Conservation (phyloP, 768 basidiomycete species). For the Pleurotus tuoliensis region DNA sequence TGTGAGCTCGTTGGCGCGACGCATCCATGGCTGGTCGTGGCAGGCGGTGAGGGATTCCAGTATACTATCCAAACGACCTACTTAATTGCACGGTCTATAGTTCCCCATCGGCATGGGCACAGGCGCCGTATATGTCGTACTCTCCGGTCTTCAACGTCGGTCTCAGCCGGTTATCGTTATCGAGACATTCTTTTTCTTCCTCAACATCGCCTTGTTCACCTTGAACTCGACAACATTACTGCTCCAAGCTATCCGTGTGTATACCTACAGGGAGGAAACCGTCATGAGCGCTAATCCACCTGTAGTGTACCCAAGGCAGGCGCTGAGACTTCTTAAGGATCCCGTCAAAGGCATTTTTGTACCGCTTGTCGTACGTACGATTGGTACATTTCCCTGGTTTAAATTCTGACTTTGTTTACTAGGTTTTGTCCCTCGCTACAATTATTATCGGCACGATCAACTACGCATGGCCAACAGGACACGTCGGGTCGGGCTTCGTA, state of each 20-base stretch:
- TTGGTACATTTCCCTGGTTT: background rate
- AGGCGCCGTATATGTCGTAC: slow-evolving; percentile 43
- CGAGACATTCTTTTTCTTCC: slow-evolving; percentile 43
- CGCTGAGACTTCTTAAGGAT: slow-evolving; percentile 36
- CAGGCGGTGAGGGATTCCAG: slow-evolving; percentile 35
- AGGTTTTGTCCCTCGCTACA: slow-evolving; percentile 47
- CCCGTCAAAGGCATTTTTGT: slow-evolving; percentile 45
- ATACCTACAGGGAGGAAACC: background rate
- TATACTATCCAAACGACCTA: background rate
- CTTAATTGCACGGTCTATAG: slow-evolving; percentile 16
- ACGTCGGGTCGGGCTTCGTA: slow-evolving; percentile 27
- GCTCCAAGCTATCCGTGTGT: slow-evolving; percentile 39
- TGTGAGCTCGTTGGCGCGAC: slow-evolving; percentile 33
- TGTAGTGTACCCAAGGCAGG: slow-evolving; percentile 41
- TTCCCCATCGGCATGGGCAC: slow-evolving; percentile 50
- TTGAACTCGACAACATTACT: slow-evolving; percentile 38
- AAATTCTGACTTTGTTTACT: background rate
- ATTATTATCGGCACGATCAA: slow-evolving; percentile 46
- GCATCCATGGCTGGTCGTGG: slow-evolving; percentile 49
- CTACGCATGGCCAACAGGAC: slow-evolving; percentile 35
- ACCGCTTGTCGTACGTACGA: slow-evolving; percentile 20
- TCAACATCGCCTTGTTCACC: slow-evolving; percentile 41
- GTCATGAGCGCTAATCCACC: background rate
- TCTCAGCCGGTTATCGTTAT: slow-evolving; percentile 25
- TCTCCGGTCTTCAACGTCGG: slow-evolving; percentile 35